Base-by-base conservation (phyloP, 1,284 basidiomycete genomes). In the Cerioporus squamosus region DNA sequence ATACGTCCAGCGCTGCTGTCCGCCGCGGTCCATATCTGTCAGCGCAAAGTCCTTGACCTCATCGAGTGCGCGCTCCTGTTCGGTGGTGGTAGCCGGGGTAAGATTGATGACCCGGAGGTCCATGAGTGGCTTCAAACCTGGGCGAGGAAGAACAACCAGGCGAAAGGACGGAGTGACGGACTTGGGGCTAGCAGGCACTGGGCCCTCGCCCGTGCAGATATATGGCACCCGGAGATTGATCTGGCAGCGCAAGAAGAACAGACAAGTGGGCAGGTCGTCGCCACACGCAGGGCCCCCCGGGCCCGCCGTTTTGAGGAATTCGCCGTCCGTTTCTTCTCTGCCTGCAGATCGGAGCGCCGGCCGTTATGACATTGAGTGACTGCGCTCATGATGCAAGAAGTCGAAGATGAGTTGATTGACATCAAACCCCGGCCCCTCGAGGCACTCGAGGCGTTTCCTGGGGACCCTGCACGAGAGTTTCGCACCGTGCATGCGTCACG, bases 21-120 rank as follows among this genome's bases (percentile, higher is more conserved):
- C 83, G 59, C 77, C 76, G 51, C 76, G 77, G 59, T 81, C 85
- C 74, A 87, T 81, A 71, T 87, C 82, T 5, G 86, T 88, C 39
- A 75, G 74, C 26, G 73, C 72, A 60, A 84, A 83, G 62, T 83
- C 71, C 64, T 76, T 77, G 53, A 84, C 82, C 64, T 84, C 82
- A 46, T 79, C 75, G 56, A 84, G 68, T 7, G 82, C 82, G 47
- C 76, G 77, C 44, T 78, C 73, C 62, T 81, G 75, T 54, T 85
- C 83, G 5, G 75, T 71, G 51, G 78, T 76, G 17, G 75, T 80
- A 10, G 83, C 82, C 14, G 78, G 73, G 42, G 73, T 62, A 53
- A 81, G 77, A 38, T 72, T 66, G 53, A 82, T 72, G 55, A 78
- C 69, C 58, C 65, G 71, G 59, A 76, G 72, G 65, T 73, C 67